Evolutionary conservation across 2,329 filamentous ascomycete species (phyloP).

Genomic region (Thielaviopsis ethacetica): DNA sequence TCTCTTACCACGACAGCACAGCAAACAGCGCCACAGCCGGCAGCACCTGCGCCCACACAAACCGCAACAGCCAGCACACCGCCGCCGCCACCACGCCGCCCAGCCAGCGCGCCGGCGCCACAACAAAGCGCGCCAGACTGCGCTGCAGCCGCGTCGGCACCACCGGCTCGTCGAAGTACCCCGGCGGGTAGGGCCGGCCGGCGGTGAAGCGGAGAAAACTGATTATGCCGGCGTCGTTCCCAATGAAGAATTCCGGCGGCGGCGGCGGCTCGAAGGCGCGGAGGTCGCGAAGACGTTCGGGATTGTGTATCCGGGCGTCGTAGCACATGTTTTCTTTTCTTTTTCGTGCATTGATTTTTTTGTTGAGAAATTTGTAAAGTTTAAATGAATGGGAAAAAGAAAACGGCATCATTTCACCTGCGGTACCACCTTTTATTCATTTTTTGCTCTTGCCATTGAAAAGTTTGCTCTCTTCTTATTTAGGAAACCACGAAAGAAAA

Average conservation of each 20-base stretch:
- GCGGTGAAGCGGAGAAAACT: background rate
- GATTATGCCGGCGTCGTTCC: background rate
- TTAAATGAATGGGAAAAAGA: background rate
- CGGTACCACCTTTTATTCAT: background rate
- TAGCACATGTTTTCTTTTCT: background rate
- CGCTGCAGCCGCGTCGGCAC: background rate
- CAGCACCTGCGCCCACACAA: no score
- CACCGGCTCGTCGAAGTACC: background rate
- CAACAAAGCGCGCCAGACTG: background rate
- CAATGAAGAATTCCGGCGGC: background rate
- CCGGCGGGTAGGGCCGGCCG: background rate
- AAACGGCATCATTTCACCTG: no score
- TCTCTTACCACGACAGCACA: no score
- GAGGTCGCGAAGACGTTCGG: background rate
- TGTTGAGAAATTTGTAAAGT: background rate
- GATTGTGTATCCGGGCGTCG: background rate
- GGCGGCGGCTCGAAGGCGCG: no score
- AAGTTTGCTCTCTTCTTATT: background rate
- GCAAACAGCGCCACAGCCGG: no score
- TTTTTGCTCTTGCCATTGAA: background rate
- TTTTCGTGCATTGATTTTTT: background rate
- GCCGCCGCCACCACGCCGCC: background rate
- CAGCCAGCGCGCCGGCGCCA: background rate
- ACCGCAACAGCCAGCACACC: no score
- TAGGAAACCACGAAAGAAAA: no score